phyloP scores from a whole-genome alignment of 192 early-diverging fungal species.

The Lunasporangiospora selenospora region DNA sequence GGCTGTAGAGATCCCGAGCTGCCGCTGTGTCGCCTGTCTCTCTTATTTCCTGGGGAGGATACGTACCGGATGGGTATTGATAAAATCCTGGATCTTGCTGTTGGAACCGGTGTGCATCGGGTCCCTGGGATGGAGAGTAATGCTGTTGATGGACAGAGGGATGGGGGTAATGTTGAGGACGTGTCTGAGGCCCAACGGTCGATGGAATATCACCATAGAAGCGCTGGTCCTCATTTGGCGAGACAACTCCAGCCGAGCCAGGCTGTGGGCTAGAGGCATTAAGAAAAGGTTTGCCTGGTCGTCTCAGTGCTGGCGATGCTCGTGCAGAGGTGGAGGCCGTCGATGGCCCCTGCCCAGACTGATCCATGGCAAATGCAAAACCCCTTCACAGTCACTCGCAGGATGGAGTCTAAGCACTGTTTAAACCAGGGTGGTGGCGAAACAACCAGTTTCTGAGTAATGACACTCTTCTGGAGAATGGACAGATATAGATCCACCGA shows the following conservation, averaged over 20 bases:
- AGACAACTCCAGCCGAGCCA: background rate
- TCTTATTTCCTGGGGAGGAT: too few species aligned
- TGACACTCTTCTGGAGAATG: too few species aligned
- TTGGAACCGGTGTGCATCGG: too few species aligned
- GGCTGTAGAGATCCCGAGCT: too few species aligned
- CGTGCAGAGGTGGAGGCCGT: slow-evolving; percentile 7
- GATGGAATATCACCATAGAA: too few species aligned
- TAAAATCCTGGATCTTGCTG: too few species aligned
- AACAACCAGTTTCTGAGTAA: too few species aligned
- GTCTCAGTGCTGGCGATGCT: slow-evolving; percentile 3
- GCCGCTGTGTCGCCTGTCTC: too few species aligned
- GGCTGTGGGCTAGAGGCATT: background rate
- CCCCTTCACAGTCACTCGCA: background rate
- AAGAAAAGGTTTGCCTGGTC: background rate
- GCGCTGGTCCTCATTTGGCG: slow-evolving; percentile 1
- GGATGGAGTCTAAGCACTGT: too few species aligned
- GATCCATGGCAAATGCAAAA: background rate
- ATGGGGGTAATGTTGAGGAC: background rate
- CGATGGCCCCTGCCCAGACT: background rate
- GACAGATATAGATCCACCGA: too few species aligned
- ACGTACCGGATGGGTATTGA: too few species aligned
- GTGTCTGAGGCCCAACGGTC: too few species aligned
- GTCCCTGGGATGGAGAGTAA: background rate
- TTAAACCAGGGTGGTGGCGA: background rate
- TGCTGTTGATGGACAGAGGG: background rate